Conservation (phyloP, 352 stramenopile genomes). For the Globisporangium nodosum region DNA sequence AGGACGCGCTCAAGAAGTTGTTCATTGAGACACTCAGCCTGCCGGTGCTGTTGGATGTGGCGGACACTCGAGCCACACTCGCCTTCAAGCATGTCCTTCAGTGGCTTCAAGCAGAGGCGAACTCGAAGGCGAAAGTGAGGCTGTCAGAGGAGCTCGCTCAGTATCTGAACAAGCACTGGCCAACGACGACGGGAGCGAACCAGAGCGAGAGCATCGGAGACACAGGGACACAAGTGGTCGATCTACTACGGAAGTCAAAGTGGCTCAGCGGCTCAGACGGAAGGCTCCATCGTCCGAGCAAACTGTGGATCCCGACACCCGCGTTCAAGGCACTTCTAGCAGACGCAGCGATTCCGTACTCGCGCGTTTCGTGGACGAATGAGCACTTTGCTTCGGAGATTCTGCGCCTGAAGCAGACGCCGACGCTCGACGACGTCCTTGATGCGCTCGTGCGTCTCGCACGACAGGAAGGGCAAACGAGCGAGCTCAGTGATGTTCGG, state of each 20-base stretch:
- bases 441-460: constrained; percentile 25
- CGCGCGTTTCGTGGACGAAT: constrained; percentile 27
- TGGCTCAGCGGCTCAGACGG: constrained; percentile 42
- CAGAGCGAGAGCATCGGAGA: background rate
- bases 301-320: constrained; percentile 41
- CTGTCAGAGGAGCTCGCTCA: constrained; percentile 44
- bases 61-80: constrained; percentile 14
- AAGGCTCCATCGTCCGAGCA: constrained; percentile 24
- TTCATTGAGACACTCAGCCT: constrained; percentile 40
- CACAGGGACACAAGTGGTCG: background rate
- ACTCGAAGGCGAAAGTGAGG: constrained; percentile 20
- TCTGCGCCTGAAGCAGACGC: constrained; percentile 39
- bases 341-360: constrained; percentile 42
- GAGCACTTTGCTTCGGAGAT: constrained; percentile 24
- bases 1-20: constrained; percentile 21
- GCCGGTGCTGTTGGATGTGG: constrained; percentile 28
- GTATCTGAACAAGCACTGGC: constrained; percentile 43
- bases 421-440: constrained; percentile 36
- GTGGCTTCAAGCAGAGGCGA: constrained; percentile 41
- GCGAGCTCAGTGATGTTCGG: constrained; percentile 8
- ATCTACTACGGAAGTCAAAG: constrained; percentile 10
- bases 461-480: background rate
- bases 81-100: constrained; percentile 28
- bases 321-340: constrained; percentile 32
- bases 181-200: background rate